These are phyloP conservation scores for Parathielavia appendiculata DNA, from an alignment of 495 filamentous ascomycete species.

Conservation along the genomic window DNA sequence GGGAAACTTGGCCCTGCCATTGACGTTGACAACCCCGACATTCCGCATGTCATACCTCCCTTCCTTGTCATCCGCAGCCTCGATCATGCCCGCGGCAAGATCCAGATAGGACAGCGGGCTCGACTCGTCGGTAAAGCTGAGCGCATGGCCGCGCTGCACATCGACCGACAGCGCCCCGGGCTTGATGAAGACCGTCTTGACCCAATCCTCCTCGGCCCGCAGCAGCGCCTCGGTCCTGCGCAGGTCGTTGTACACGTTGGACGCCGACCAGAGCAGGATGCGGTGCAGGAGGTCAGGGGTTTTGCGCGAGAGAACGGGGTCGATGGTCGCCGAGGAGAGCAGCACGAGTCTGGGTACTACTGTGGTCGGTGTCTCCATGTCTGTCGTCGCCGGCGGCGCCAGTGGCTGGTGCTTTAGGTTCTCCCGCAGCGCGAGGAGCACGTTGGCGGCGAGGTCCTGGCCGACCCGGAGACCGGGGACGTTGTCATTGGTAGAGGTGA, in stretches of 20 bases:
- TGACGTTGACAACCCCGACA: constrained; percentile 29
- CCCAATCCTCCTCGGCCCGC: constrained; percentile 34
- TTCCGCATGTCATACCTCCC: constrained; percentile 35
- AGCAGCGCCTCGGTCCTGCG: constrained; percentile 33
- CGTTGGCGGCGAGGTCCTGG: constrained; percentile 29
- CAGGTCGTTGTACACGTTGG: constrained; percentile 39
- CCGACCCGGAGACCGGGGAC: constrained; percentile 24
- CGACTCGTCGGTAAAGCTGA: constrained; percentile 34
- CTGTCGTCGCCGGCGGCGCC: too few species aligned
- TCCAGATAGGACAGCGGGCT: constrained; percentile 41
- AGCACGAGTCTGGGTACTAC: constrained; percentile 37
- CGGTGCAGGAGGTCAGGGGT: constrained; percentile 24
- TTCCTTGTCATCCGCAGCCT: constrained; percentile 38
- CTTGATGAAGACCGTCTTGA: constrained; percentile 41
- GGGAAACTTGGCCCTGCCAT: neutral
- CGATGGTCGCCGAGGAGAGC: constrained; percentile 37
- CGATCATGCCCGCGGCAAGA: constrained; percentile 45
- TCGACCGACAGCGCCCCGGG: constrained; percentile 40
- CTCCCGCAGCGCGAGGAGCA: constrained; percentile 36
- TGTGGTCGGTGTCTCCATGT: constrained; percentile 3
- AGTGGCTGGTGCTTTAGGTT: too few species aligned
- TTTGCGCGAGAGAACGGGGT: constrained; percentile 28
- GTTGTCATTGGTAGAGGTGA: constrained; percentile 21
- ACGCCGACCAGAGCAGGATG: constrained; percentile 26
- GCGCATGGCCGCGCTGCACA: constrained; percentile 35